Conservation (phyloP, 2,329 filamentous ascomycete genomes). For the Fusarium scirpi region DNA sequence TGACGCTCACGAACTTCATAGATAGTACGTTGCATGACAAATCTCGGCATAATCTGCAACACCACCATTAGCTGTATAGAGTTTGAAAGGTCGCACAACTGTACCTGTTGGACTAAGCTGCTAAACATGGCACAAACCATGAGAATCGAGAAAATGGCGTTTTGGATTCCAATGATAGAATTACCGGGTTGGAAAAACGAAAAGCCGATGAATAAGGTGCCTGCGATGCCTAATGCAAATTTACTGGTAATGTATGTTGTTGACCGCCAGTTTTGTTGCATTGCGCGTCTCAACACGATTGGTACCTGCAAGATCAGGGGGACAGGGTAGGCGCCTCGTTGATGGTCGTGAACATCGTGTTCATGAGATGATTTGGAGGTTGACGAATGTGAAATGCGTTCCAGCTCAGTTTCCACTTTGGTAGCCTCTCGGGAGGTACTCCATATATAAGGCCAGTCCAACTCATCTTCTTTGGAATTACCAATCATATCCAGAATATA, state of each 20-base stretch:
- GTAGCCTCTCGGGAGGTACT: not conserved
- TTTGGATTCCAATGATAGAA: constrained; percentile 77
- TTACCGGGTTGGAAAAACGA: constrained; percentile 70
- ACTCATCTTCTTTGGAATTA: not conserved
- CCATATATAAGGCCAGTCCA: not conserved
- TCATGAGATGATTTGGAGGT: not conserved
- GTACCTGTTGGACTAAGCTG: constrained; percentile 72
- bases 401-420: not conserved
- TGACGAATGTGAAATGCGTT: not conserved
- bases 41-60: constrained; percentile 76
- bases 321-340: not conserved
- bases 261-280: constrained; percentile 86
- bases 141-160: constrained; percentile 80
- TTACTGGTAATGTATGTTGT: constrained; percentile 85
- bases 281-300: constrained; percentile 75
- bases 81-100: too few relatives aligned
- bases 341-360: not conserved
- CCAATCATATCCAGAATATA: constrained; percentile 65
- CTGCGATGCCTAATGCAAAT: constrained; percentile 67
- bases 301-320: constrained; percentile 64
- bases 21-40: constrained; percentile 77
- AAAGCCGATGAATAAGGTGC: constrained; percentile 79
- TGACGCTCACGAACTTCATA: constrained; percentile 84
- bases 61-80: too few relatives aligned
- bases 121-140: constrained; percentile 81